Percentiles rank a stretch among this genome's conserved stretches.
Conservation (phyloP, 768 basidiomycete genomes). For the Aureoboletus auriporus region DNA sequence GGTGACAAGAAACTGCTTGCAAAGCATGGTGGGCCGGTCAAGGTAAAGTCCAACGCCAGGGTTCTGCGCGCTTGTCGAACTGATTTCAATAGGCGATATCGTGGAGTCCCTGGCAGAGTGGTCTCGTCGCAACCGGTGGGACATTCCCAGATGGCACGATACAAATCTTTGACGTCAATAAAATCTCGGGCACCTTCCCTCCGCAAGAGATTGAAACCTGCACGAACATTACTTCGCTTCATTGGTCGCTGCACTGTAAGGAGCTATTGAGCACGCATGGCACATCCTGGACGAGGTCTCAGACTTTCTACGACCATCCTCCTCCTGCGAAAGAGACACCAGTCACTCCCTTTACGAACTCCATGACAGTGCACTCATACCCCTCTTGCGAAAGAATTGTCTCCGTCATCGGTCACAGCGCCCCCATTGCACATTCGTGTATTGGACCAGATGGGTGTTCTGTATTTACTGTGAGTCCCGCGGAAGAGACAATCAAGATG, state of each 20-base stretch:
- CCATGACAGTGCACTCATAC: slow-evolving; percentile 50
- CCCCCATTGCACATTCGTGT: slow-evolving; percentile 56
- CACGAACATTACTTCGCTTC: slow-evolving; percentile 56
- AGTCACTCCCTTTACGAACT: slow-evolving; percentile 33
- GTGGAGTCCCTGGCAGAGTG: slow-evolving; percentile 73
- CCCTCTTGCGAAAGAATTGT: slow-evolving; percentile 50
- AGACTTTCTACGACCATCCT: slow-evolving; percentile 14
- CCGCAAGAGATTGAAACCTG: slow-evolving; percentile 42
- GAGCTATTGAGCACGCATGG: slow-evolving; percentile 84
- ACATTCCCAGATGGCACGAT: slow-evolving; percentile 58
- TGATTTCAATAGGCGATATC: slow-evolving; percentile 50
- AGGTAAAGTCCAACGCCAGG: slow-evolving; percentile 25
- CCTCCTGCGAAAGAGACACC: slow-evolving; percentile 21
- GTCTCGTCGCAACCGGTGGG: slow-evolving; percentile 64
- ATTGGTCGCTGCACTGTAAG: slow-evolving; percentile 75
- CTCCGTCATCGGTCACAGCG: slow-evolving; percentile 52
- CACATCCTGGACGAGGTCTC: slow-evolving; percentile 25
- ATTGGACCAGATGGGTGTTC: slow-evolving; percentile 59
- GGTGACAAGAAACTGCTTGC: slow-evolving; percentile 35
- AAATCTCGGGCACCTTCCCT: slow-evolving; percentile 40
- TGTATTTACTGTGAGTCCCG: slow-evolving; percentile 60
- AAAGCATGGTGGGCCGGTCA: slow-evolving; percentile 42
- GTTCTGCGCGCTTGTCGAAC: neutral
- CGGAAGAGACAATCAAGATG: slow-evolving; percentile 68
- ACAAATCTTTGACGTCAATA: slow-evolving; percentile 46